Percentiles rank a stretch among this genome's conserved stretches.
Conservation (phyloP, 257 asterid species). For the Fraxinus pennsylvanica region DNA sequence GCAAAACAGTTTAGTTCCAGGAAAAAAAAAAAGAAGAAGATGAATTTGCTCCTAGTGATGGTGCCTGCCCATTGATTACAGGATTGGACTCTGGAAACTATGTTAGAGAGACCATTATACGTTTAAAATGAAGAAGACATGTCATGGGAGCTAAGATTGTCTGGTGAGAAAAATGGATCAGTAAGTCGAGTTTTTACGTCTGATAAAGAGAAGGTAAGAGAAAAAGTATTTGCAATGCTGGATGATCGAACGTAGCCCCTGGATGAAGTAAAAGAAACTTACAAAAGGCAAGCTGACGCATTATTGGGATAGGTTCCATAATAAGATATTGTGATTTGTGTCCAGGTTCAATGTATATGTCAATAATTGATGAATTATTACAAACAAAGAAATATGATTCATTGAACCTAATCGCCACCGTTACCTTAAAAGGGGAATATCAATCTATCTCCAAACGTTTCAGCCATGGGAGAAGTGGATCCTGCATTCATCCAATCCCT, state of each 20-base stretch:
- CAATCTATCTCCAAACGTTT: background rate
- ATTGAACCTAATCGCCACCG: background rate
- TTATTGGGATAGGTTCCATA: background rate
- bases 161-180: conserved; percentile 21
- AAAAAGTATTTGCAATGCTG: conserved; percentile 16
- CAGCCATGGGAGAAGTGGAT: conserved; percentile 38
- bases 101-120: no score
- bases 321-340: background rate
- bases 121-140: no score
- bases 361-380: background rate
- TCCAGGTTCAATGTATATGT: conserved; percentile 41
- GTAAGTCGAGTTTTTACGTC: conserved; percentile 29
- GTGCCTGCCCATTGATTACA: no score
- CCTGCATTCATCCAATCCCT: conserved; percentile 34
- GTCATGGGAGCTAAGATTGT: no score
- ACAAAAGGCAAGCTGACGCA: background rate
- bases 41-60: no score
- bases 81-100: no score
- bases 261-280: background rate
- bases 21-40: no score
- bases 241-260: conserved; percentile 27
- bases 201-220: no score
- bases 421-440: background rate
- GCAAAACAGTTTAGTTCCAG: no score
- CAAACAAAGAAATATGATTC: background rate